Base-by-base conservation (phyloP, 2,329 filamentous ascomycete species). In the Fusarium goolgardi region DNA sequence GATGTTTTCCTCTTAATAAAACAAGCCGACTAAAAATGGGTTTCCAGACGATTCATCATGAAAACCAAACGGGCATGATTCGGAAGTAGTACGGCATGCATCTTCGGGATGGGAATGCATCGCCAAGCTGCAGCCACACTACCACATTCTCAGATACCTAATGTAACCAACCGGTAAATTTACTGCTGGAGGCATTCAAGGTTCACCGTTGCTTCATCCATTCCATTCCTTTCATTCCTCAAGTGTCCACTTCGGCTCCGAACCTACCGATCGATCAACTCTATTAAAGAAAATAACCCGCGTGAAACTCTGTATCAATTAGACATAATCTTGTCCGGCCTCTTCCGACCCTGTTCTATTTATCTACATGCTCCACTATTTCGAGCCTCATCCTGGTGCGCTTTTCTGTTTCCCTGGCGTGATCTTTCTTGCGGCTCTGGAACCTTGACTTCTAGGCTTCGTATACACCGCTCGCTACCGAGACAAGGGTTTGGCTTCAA, bases 71-170 rank as follows among this genome's bases (percentile, higher is more conserved):
- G 69, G 70, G 58, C 56, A 71, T 71, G 65, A 27, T 55, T 73
- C 71, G 71, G 71, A 41, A 51, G 53, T 72, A 59, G 53, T 53
- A 61, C 64, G 71, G 71, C 62, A 72, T 64, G 47, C 41, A 54
- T n/a, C 59, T 39, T 21, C 18, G 16, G 10, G 55, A 37, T 43
- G 31, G 47, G 34, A 55, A 46, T 45, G 37, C 39, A 39, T 31
- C 23, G 29, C 11, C 34, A 29, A 40, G 23, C 47, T 50, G 55
- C 59, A 64, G 62, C 62, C 61, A 45, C 60, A 50, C 29, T 47
- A 60, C 62, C 61, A 45, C 60, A 50, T 34, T 47, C 35, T 27
- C n/a, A 44, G 34, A 50, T 35, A 27, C 25, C 25, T 10, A 56
- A 63, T 47, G 29, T 10, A 49, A 37, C 23, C 46, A 47, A 34